These are phyloP conservation scores for Zea luxurians DNA, from an alignment of 176 grass and related monocot species.

Conservation along the genomic window DNA sequence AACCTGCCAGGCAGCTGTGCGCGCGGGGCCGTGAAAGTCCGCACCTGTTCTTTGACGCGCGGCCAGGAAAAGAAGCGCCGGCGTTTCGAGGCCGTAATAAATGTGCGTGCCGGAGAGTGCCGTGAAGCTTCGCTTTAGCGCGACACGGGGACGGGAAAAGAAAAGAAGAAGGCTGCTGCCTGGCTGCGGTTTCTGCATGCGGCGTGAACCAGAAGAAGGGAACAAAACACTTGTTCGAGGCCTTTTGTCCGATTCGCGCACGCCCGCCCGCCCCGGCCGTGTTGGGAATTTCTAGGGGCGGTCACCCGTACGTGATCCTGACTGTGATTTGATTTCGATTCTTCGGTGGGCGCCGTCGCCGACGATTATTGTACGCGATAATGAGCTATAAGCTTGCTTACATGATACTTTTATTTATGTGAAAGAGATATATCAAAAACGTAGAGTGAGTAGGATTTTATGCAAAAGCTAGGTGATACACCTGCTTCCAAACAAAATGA, in stretches of 20 bases:
- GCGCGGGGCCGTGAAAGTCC: constrained; percentile 5
- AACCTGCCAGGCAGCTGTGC: background rate
- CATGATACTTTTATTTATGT: too few relatives aligned
- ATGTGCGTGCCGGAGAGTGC: background rate
- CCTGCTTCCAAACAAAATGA: too few relatives aligned
- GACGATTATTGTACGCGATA: background rate
- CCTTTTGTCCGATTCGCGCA: constrained; percentile 28
- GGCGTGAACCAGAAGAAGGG: constrained; percentile 31
- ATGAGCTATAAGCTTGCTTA: too few relatives aligned
- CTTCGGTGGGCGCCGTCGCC: background rate
- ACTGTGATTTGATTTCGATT: background rate
- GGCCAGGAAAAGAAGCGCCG: background rate
- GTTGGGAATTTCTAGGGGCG: constrained; percentile 37
- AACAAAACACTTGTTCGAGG: constrained; percentile 24
- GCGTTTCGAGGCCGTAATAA: background rate
- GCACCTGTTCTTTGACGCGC: background rate
- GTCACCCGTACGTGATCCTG: constrained; percentile 20
- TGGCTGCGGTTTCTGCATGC: constrained; percentile 6
- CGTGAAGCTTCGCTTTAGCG: constrained; percentile 46
- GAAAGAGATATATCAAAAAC: too few relatives aligned
- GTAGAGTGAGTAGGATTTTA: too few relatives aligned
- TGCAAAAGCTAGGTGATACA: too few relatives aligned
- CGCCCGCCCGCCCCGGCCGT: background rate
- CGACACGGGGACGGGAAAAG: constrained; percentile 18
- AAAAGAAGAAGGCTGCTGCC: background rate